Conservation (phyloP, 78 protist species). For the Creolimax fragrantissima region DNA sequence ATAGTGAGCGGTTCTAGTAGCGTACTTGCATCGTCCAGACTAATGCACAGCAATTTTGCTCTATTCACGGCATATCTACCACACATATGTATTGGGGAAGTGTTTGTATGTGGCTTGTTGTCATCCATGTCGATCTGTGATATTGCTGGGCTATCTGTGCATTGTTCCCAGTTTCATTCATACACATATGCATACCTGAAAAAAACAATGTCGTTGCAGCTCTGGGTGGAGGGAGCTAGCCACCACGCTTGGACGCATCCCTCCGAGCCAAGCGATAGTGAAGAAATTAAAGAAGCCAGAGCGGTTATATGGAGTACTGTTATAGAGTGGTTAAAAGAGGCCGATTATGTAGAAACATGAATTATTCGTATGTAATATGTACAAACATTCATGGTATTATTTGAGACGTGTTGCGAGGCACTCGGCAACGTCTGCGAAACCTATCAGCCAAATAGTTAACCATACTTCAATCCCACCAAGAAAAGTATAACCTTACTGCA, state of each 20-base stretch:
- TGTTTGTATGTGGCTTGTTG: neutral
- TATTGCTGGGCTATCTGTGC: neutral
- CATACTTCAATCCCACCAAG: too few species aligned
- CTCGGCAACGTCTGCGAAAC: too few species aligned
- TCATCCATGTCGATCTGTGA: neutral
- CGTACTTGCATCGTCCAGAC: too few species aligned
- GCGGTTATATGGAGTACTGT: neutral
- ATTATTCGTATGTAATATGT: too few species aligned
- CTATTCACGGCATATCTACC: neutral
- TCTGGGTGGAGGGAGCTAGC: constrained; percentile 36
- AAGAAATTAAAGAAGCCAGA: neutral
- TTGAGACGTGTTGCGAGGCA: too few species aligned
- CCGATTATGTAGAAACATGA: too few species aligned
- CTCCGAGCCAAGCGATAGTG: constrained; percentile 4
- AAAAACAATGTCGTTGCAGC: too few species aligned
- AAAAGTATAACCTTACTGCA: too few species aligned
- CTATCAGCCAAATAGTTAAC: too few species aligned
- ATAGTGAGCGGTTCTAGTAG: too few species aligned
- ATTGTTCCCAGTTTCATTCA: neutral
- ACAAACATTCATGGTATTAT: too few species aligned
- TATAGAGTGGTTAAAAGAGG: neutral
- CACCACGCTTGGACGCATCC: constrained; percentile 61
- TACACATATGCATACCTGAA: neutral
- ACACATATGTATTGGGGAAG: neutral
- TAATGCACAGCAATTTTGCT: neutral